phyloP scores from a whole-genome alignment of 140 eudicot species.

The Ambrosia hybrid region DNA sequence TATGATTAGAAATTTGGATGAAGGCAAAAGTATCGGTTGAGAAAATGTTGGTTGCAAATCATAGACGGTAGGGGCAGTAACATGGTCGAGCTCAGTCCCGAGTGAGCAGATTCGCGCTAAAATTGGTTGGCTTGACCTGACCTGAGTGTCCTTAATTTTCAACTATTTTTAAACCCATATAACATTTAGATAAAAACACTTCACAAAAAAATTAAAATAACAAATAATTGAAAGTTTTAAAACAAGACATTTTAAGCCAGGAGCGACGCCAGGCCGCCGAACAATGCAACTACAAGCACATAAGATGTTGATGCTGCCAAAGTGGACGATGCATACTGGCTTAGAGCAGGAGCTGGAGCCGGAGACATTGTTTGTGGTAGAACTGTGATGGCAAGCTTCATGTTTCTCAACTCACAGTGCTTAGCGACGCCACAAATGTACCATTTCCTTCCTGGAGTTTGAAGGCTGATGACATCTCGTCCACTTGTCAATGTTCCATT shows the following conservation, averaged over 20 bases:
- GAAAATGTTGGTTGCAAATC: not conserved
- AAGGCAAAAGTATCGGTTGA: not conserved
- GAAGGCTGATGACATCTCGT: constrained; percentile 36
- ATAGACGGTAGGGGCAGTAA: no score
- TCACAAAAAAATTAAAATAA: not conserved
- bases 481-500: constrained; percentile 43
- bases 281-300: constrained; percentile 20
- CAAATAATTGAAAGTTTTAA: not conserved
- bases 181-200: not conserved
- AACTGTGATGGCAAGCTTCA: constrained; percentile 27
- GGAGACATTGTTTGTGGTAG: constrained; percentile 25
- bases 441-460: constrained; percentile 47
- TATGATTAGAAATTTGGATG: not conserved
- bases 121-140: no score
- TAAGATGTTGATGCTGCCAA: constrained; percentile 8
- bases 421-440: constrained; percentile 50
- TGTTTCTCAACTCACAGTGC: constrained; percentile 36
- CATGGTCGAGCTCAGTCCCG: no score
- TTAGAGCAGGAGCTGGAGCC: constrained; percentile 8
- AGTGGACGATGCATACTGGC: constrained; percentile 20
- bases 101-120: no score
- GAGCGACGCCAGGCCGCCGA: constrained; percentile 1
- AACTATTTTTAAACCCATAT: constrained; percentile 4
- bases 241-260: not conserved
- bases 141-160: not conserved